Evolutionary conservation across 2,329 filamentous ascomycete genomes (phyloP).

Genomic region (Fusarium albosuccineum): DNA sequence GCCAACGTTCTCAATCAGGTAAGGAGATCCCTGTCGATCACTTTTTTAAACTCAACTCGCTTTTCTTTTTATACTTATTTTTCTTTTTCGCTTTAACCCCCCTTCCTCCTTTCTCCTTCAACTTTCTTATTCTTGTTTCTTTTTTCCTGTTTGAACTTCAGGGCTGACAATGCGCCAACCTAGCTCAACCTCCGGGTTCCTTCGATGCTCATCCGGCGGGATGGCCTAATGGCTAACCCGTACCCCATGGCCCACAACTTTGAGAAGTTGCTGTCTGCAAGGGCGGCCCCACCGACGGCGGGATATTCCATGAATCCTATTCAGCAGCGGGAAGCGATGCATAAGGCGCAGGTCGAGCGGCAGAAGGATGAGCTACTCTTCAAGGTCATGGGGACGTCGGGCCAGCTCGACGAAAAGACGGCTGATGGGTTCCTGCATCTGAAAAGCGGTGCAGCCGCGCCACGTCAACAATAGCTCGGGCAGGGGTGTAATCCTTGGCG

Average conservation of each 20-base stretch:
- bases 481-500: neutral
- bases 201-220: slow-evolving; percentile 71
- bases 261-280: slow-evolving; percentile 60
- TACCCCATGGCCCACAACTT: slow-evolving; percentile 59
- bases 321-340: slow-evolving; percentile 62
- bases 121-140: slow-evolving; percentile 16
- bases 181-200: slow-evolving; percentile 71
- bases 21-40: slow-evolving; percentile 41
- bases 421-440: slow-evolving; percentile 55
- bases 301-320: slow-evolving; percentile 59
- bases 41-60: neutral
- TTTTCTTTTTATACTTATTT: slow-evolving; percentile 6
- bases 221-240: slow-evolving; percentile 62
- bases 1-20: slow-evolving; percentile 68
- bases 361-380: slow-evolving; percentile 58
- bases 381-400: slow-evolving; percentile 55
- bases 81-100: neutral
- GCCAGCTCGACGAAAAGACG: slow-evolving; percentile 53
- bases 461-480: neutral
- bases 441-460: slow-evolving; percentile 9
- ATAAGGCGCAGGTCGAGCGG: slow-evolving; percentile 59
- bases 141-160: slow-evolving; percentile 24
- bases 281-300: slow-evolving; percentile 50
- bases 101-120: neutral
- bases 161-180: slow-evolving; percentile 19